phyloP scores from a whole-genome alignment of 176 grass and related monocot species.

The Triticum dicoccoides region DNA sequence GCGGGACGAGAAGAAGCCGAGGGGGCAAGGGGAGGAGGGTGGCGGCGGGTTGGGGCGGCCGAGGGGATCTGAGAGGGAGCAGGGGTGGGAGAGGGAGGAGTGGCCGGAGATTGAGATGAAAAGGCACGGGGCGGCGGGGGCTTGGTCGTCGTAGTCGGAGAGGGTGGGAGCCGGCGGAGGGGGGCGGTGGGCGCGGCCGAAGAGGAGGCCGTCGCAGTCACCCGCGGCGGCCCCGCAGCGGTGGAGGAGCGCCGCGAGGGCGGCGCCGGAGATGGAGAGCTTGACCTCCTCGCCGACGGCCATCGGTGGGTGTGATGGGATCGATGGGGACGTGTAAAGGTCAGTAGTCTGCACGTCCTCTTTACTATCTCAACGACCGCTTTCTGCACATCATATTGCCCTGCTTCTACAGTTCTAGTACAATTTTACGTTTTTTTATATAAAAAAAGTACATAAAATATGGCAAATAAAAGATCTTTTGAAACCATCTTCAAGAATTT shows the following conservation, averaged over 20 bases:
- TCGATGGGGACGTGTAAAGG: conserved; percentile 2
- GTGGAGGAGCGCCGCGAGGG: conserved; percentile 63
- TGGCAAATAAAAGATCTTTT: neutral
- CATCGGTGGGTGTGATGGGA: conserved; percentile 15
- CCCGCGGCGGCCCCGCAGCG: conserved; percentile 39
- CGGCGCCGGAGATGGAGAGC: conserved; percentile 60
- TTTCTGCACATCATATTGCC: neutral
- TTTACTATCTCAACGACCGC: neutral
- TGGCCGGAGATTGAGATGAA: conserved; percentile 49
- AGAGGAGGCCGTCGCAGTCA: conserved; percentile 64
- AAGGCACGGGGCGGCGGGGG: conserved; percentile 10
- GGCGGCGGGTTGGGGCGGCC: conserved; percentile 19
- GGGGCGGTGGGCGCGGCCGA: conserved; percentile 31
- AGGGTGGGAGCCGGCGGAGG: conserved; percentile 33
- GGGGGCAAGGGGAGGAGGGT: neutral
- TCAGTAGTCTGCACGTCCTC: neutral
- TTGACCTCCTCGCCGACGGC: conserved; percentile 30
- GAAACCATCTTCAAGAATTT: neutral
- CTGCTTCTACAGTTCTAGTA: neutral
- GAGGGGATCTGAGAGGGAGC: conserved; percentile 43
- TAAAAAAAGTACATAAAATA: too few species aligned
- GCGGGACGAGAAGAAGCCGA: conserved; percentile 75
- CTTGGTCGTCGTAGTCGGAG: conserved; percentile 38
- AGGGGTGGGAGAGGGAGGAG: conserved; percentile 35
- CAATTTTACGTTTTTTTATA: too few species aligned